phyloP scores from a whole-genome alignment of 78 protist species.

The Dictyostelium brefeldianum region DNA sequence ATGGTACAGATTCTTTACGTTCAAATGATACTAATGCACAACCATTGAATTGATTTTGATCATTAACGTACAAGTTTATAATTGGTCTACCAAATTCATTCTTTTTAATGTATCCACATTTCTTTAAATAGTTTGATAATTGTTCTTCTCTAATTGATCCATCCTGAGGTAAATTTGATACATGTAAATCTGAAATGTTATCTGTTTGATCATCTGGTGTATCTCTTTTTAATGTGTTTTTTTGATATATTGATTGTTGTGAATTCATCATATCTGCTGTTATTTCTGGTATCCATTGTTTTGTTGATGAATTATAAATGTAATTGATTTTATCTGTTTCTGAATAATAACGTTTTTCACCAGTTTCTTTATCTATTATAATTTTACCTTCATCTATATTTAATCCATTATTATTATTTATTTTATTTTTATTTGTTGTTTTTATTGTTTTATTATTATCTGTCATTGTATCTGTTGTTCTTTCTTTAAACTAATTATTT shows the following conservation, averaged over 20 bases:
- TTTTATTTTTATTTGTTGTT: too few relatives aligned
- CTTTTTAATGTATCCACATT: constrained; percentile 40
- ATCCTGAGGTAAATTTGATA: constrained; percentile 28
- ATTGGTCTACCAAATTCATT: constrained; percentile 25
- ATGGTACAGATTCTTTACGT: constrained; percentile 64
- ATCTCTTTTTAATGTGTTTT: not conserved
- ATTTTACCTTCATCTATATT: not conserved
- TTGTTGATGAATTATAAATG: not conserved
- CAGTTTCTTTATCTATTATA: constrained; percentile 5
- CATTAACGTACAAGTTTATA: not conserved
- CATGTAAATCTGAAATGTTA: not conserved
- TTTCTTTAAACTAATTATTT: too few relatives aligned
- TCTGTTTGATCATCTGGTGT: not conserved
- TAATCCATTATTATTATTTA: too few relatives aligned
- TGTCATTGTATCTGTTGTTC: not conserved
- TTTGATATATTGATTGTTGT: constrained; percentile 15
- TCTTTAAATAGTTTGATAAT: constrained; percentile 24
- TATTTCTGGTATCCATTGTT: constrained; percentile 27
- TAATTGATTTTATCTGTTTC: not conserved
- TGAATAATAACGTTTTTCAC: constrained; percentile 5
- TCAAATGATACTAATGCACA: constrained; percentile 58
- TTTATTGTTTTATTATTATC: not conserved
- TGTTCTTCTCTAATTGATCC: not conserved
- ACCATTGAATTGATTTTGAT: not conserved
- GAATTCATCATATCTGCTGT: not conserved